These are phyloP conservation scores for Przewalskia tangutica DNA, from an alignment of 257 asterid species.

Conservation along the genomic window DNA sequence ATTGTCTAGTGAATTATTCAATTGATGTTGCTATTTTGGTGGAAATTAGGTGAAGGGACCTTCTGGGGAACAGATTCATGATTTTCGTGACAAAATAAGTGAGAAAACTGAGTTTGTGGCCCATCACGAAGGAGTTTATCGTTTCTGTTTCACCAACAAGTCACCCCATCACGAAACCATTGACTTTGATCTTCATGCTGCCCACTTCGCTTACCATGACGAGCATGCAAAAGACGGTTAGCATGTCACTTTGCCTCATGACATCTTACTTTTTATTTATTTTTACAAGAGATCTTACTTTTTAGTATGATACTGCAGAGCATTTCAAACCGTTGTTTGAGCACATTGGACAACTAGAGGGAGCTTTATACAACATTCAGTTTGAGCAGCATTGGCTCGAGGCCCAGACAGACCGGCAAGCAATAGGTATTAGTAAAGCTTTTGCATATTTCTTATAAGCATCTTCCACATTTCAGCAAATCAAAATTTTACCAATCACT, in stretches of 20 bases:
- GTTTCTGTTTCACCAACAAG: constrained; percentile 82
- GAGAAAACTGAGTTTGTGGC: constrained; percentile 79
- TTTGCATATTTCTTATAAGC: neutral
- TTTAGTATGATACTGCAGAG: constrained; percentile 39
- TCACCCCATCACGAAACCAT: constrained; percentile 89
- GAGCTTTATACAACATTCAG: constrained; percentile 82
- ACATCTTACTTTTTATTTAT: neutral
- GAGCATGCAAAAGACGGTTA: constrained; percentile 97
- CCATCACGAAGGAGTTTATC: constrained; percentile 66
- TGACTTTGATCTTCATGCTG: constrained; percentile 85
- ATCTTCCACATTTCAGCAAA: neutral
- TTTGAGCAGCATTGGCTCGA: constrained; percentile 97
- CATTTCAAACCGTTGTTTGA: constrained; percentile 88
- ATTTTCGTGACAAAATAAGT: constrained; percentile 70
- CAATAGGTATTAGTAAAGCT: constrained; percentile 20
- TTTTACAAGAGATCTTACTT: neutral
- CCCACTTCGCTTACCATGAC: constrained; percentile 59
- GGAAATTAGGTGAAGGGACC: constrained; percentile 87
- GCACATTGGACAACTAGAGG: constrained; percentile 86
- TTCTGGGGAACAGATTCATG: constrained; percentile 72
- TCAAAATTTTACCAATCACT: neutral
- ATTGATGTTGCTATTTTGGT: neutral
- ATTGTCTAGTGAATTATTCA: neutral
- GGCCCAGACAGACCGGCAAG: constrained; percentile 94
- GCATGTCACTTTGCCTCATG: neutral